Base-by-base conservation (phyloP, 2,329 filamentous ascomycete species). In the Akanthomyces muscarius region DNA sequence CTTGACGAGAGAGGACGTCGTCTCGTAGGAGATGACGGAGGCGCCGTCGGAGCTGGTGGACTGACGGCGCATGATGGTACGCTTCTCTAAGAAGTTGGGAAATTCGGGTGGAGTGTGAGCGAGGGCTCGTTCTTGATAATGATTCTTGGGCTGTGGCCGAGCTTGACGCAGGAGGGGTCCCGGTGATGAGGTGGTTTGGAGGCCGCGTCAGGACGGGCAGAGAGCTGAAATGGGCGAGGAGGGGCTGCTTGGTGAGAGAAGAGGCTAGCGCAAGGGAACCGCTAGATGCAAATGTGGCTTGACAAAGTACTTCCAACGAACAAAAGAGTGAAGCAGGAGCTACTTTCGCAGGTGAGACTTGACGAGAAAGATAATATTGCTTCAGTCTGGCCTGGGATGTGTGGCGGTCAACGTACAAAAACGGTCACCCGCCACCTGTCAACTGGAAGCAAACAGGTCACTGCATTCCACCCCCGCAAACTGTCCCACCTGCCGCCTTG, bases 11-110 rank as follows among this genome's bases (percentile, higher is more conserved):
- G 69, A 72, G 1, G 68, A 68, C 60, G 71, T 71, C 30, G 70
- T 69, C 51, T 71, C 70, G 59, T 68, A 72, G 38, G 74, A 74
- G 67, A 69, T 66, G 52, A 69, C 67, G 36, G 73, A 71, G 54
- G 71, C 68, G n/a, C 72, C 66, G 66, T 73, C 70, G 65, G 70
- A 71, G 66, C 68, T 69, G 57, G 66, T 69, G 56, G 67, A 69
- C 30, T 66, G 61, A 63, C 68, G 67, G 56, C 70, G 67, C 66
- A 73, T 69, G 61, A 18, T 30, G 52, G 52, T 30, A 6, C 6
- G 28, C 28, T 30, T 30, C 28, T 30, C 28, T 30, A 4, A 25
- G 3, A 23, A 47, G n/a, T 6, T n/a, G 18, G 18, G n/a, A 5
- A n/a, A 13, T 3, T 25, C 8, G 4, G 23, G 28, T 5, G 28